A percentile compares a stretch with the other conserved stretches of the same genome.
phyloP scores from a whole-genome alignment of 179 eudicot genomes.

The Beta macrorhiza region DNA sequence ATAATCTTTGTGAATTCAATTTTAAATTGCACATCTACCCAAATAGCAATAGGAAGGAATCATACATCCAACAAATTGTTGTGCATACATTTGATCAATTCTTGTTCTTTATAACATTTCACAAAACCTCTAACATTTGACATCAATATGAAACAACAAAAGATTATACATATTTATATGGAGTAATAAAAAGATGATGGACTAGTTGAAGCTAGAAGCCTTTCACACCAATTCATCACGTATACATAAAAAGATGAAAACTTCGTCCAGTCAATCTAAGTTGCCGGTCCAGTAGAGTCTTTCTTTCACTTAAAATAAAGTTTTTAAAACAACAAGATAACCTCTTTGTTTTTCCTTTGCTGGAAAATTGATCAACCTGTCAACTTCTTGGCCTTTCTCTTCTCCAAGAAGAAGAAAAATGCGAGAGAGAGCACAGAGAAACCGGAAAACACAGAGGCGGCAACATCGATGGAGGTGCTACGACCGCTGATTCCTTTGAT shows the following conservation, averaged over 20 bases:
- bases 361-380: neutral
- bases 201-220: constrained; percentile 5
- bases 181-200: neutral
- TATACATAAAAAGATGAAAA: neutral
- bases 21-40: no score
- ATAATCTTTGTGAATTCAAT: no score
- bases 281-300: no score
- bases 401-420: constrained; percentile 71
- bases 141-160: neutral
- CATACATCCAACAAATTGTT: neutral
- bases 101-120: neutral
- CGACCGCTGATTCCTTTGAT: constrained; percentile 58
- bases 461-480: constrained; percentile 54
- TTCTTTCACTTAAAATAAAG: no score
- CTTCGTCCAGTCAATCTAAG: no score
- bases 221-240: neutral
- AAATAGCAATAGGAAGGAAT: neutral
- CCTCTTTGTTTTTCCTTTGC: neutral
- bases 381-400: constrained; percentile 44
- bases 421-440: constrained; percentile 55
- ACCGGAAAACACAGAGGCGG: constrained; percentile 58
- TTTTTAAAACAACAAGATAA: neutral
- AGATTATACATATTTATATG: neutral
- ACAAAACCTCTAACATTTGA: neutral
- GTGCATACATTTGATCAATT: neutral